Conservation (phyloP, 192 early-diverging fungal species). For the Cladochytrium replicatum region DNA sequence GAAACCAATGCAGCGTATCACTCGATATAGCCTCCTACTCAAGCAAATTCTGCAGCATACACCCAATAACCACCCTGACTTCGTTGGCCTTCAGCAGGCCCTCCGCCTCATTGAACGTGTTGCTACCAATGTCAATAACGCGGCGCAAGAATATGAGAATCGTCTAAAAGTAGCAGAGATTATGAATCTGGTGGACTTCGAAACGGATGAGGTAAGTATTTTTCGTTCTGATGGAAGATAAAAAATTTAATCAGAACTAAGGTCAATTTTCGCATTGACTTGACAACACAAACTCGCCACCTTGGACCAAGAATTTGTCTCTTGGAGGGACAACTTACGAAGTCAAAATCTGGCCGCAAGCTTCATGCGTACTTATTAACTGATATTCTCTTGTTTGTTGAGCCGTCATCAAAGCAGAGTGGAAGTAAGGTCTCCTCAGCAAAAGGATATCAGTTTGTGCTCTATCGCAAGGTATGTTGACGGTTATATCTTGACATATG, state of each 20-base stretch:
- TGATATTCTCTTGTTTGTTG: constrained; percentile 45
- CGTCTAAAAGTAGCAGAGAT: constrained; percentile 40
- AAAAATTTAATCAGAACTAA: constrained; percentile 16
- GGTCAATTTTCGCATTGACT: constrained; percentile 25
- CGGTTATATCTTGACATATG: constrained; percentile 29
- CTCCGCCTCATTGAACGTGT: constrained; percentile 31
- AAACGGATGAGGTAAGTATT: constrained; percentile 20
- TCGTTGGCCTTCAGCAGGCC: constrained; percentile 27
- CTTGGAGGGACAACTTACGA: constrained; percentile 58
- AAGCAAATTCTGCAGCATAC: constrained; percentile 50
- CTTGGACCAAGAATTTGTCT: constrained; percentile 53
- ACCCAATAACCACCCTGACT: constrained; percentile 35
- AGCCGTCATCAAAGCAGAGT: constrained; percentile 17
- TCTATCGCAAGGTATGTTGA: constrained; percentile 25
- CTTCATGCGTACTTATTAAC: constrained; percentile 53
- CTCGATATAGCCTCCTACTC: constrained; percentile 45
- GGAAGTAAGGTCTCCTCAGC: constrained; percentile 4
- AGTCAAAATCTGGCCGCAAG: constrained; percentile 70
- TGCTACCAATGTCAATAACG: constrained; percentile 34
- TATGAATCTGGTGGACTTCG: constrained; percentile 46
- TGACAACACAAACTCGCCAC: constrained; percentile 42
- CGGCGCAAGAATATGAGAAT: constrained; percentile 36
- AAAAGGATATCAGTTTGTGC: constrained; percentile 16
- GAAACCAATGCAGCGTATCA: constrained; percentile 49
- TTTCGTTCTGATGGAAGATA: not conserved